Evolutionary conservation across 2,329 filamentous ascomycete genomes (phyloP).

Genomic region (Cordyceps militaris): DNA sequence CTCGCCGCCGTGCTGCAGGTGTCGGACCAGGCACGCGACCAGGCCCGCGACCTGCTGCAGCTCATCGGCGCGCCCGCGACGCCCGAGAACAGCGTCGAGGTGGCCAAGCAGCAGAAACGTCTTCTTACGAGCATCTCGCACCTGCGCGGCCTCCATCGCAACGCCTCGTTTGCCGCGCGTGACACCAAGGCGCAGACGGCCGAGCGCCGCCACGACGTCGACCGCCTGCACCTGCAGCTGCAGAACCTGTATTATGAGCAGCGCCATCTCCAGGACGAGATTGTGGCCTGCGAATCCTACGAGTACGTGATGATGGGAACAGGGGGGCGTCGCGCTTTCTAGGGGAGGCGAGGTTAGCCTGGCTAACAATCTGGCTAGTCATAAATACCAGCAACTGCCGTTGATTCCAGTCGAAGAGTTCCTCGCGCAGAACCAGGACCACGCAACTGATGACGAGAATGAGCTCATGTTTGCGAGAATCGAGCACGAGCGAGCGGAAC

Average conservation of each 20-base stretch:
- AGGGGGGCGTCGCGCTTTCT: too few relatives aligned
- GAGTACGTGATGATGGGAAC: conserved; percentile 53
- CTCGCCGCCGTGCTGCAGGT: conserved; percentile 63
- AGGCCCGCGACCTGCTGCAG: conserved; percentile 60
- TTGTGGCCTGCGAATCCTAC: conserved; percentile 81
- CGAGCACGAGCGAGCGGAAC: conserved; percentile 79
- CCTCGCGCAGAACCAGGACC: conserved; percentile 66
- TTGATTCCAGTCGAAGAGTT: conserved; percentile 81
- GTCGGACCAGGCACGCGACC: conserved; percentile 64
- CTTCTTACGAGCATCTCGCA: conserved; percentile 73
- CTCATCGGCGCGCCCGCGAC: conserved; percentile 35
- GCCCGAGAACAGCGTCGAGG: conserved; percentile 46
- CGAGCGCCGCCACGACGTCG: conserved; percentile 83
- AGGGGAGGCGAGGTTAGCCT: too few relatives aligned
- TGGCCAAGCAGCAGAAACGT: conserved; percentile 71
- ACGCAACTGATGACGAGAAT: conserved; percentile 65
- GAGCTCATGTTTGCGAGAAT: conserved; percentile 85
- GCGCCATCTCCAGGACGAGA: conserved; percentile 82
- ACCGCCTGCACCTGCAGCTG: conserved; percentile 81
- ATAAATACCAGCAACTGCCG: conserved; percentile 81
- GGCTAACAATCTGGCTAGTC: conserved; percentile 42
- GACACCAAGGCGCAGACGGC: conserved; percentile 81
- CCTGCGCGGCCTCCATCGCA: conserved; percentile 74
- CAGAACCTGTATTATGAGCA: conserved; percentile 98
- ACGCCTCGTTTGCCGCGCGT: conserved; percentile 72